Evolutionary conservation across 2,329 filamentous ascomycete genomes (phyloP), one percentile per base, ranked within the genome.

Genomic region (Shiraia sp.): DNA sequence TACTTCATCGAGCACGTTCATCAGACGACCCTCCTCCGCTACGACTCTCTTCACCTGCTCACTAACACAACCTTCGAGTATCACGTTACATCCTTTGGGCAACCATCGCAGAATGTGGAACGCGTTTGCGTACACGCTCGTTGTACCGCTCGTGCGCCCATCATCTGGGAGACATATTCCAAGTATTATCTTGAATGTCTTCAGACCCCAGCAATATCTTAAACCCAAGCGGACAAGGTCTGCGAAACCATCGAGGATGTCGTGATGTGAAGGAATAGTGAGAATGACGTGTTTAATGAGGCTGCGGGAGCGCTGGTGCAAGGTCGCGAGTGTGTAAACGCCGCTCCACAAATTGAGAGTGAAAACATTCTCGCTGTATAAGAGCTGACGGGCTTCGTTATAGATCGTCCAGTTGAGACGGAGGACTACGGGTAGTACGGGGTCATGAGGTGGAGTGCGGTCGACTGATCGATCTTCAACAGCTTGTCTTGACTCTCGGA

Each of bases 81-180:
- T 52, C 4, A 75, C 70, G 34, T 64, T 62, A 36, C 70, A 73
- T n/a, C 63, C 58, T 47, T 67, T 59, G 2, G 73, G 73, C 43
- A 76, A 48, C 72, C 73, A 76, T 10, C 72, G 48, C 26, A 76
- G 51, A 24, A 75, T 75, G 43, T 74, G 72, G 42, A 76, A 76
- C 0, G 72, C 72, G 41, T 75, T 75, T 10, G 72, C 72, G 41
- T 75, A 75, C 6, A 75, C 70, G 16, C 68, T 72, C 3, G 68
- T 71, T 17, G 70, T 68, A 7, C 66, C 64, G 1, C 38, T 46
- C 8, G 49, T 35, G 7, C 45, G 25, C n/a, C 53, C 47, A 22
- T 68, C 65, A 28, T 63, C 61, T 0, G 65, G 64, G 13, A 69
- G 45, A 28, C 55, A 55, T 3, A 55, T 49, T 14, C 63, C 69